A percentile compares a stretch with the other conserved stretches of the same genome.
Evolutionary conservation across 495 filamentous ascomycete species (phyloP).

Genomic region (Evansstolkia leycettana): DNA sequence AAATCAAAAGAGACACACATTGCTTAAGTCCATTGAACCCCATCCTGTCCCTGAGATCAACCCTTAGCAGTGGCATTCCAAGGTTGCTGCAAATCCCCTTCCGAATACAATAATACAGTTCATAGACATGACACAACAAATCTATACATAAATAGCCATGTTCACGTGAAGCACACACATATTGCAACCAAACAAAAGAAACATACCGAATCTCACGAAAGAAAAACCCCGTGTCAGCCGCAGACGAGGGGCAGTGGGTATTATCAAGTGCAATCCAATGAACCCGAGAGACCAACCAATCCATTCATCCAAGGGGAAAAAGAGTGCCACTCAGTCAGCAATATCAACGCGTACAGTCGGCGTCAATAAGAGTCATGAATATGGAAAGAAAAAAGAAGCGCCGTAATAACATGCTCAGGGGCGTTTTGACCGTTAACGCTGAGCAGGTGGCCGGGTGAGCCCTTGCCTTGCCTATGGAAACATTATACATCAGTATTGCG

Average conservation of each 20-base stretch:
- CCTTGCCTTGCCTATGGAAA: conserved; percentile 28
- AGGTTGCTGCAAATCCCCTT: too few species aligned
- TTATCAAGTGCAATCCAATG: background rate
- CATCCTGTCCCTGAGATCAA: too few species aligned
- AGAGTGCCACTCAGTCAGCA: conserved; percentile 5
- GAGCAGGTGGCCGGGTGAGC: conserved; percentile 25
- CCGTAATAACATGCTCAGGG: too few species aligned
- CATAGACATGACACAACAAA: too few species aligned
- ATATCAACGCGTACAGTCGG: conserved; percentile 1
- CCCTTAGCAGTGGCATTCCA: too few species aligned
- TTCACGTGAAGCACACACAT: conserved; percentile 1
- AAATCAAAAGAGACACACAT: too few species aligned
- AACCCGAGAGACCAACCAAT: conserved; percentile 1
- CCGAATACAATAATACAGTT: too few species aligned
- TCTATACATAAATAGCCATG: background rate
- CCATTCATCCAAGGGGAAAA: conserved; percentile 8
- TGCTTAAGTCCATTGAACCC: too few species aligned
- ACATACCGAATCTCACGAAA: too few species aligned
- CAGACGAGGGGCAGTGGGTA: background rate
- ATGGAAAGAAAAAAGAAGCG: conserved; percentile 3
- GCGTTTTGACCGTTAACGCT: conserved; percentile 23
- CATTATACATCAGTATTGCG: background rate
- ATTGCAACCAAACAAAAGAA: conserved; percentile 5
- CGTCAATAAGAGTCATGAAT: conserved; percentile 4
- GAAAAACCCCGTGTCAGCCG: too few species aligned